Evolutionary conservation across 257 asterid species (phyloP), one percentile per base, ranked within the genome.

Genomic region (Plantago major): DNA sequence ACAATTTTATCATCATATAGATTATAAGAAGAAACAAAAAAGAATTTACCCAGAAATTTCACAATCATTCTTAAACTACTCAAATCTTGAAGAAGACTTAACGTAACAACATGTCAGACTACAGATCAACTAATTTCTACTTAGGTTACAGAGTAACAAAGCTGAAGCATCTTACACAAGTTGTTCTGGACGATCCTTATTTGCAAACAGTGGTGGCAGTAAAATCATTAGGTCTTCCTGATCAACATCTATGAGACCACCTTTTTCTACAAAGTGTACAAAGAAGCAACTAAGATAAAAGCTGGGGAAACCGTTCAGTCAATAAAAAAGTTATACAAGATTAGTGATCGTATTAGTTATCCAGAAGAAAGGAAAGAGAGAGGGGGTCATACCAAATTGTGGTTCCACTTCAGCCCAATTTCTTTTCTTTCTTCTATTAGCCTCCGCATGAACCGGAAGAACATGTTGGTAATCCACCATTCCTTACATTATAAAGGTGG

Each of bases 381-480:
- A n/a, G 40, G 8, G 6, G 40, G 44, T 19, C 55, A 57, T 57
- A 88, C 98, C 94, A 61, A 78, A 74, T 43, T 68, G 76, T 63
- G 86, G 78, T 70, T 84, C 94, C 55, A 84, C 71, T 73, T 92
- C 97, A 62, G 75, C 77, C 79, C 84, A 87, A 46, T 76, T 83
- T 67, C 93, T 84, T 78, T 86, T 92, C 81, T 82, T 89, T 65
- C 82, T 74, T 68, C 76, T 70, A 47, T 83, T 77, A 72, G 57
- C 65, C 66, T 79, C 86, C 57, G 96, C 96, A 74, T 89, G 96
- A 71, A 89, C 79, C 57, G 99, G 84, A 67, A 86, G 74, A 66
- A 92, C 95, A 78, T 92, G 97, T 79, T 92, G 99, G 72, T 92
- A 92, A 69, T 92, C 97, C 66, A 70, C 96, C 97, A 92, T 86